phyloP scores from a whole-genome alignment of 2,329 filamentous ascomycete genomes.

The Chaetomium sp. region DNA sequence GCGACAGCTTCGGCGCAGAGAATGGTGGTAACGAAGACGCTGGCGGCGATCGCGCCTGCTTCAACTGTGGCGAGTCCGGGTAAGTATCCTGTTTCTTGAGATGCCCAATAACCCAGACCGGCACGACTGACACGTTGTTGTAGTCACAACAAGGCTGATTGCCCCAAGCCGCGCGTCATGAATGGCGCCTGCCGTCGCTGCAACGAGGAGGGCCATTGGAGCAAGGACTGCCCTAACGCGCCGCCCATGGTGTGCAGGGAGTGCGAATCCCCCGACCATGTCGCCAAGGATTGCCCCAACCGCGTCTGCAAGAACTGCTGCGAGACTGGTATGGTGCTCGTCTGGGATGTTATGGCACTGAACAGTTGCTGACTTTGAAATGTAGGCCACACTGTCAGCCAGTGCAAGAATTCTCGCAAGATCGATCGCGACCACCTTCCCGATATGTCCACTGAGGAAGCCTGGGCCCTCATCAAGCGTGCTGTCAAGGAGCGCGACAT shows the following conservation, averaged over 20 bases:
- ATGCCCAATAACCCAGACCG: slow-evolving; percentile 18
- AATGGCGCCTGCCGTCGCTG: slow-evolving; percentile 47
- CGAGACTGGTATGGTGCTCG: slow-evolving; percentile 59
- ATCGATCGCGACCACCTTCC: slow-evolving; percentile 56
- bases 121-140: slow-evolving; percentile 8
- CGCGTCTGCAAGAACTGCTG: slow-evolving; percentile 63
- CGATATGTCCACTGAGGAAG: slow-evolving; percentile 54
- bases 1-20: slow-evolving; percentile 27
- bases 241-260: slow-evolving; percentile 39
- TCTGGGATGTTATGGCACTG: neutral
- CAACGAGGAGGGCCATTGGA: slow-evolving; percentile 55
- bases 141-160: slow-evolving; percentile 65
- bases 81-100: slow-evolving; percentile 35
- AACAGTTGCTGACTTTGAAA: slow-evolving; percentile 17
- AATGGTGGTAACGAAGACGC: slow-evolving; percentile 30
- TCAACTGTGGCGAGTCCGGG: slow-evolving; percentile 61
- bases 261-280: slow-evolving; percentile 53
- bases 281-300: slow-evolving; percentile 55
- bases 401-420: slow-evolving; percentile 63
- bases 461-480: slow-evolving; percentile 58
- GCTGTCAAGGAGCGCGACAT: slow-evolving; percentile 59
- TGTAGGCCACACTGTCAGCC: slow-evolving; percentile 56
- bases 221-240: slow-evolving; percentile 60
- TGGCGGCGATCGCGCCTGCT: slow-evolving; percentile 49
- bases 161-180: slow-evolving; percentile 55